Evolutionary conservation across 2,329 filamentous ascomycete genomes (phyloP), one percentile per base, ranked within the genome.

Genomic region (Colletotrichum lini): DNA sequence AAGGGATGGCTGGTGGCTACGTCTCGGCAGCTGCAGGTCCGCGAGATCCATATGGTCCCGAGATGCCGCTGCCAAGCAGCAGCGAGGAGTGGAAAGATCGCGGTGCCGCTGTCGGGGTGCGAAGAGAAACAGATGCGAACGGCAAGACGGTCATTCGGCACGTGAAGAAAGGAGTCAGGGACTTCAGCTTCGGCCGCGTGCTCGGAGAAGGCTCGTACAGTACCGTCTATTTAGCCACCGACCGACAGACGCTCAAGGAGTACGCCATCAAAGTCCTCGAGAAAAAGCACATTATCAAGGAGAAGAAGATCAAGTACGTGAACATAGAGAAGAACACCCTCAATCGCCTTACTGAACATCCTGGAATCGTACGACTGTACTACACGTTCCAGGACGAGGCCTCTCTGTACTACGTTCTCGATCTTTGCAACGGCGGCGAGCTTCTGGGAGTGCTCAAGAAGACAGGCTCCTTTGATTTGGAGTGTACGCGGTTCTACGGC

Each of bases 261-360:
- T 98, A 98, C 79, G 96, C 96, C 35, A 95, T 99, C 83, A 99
- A 99, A 81, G 96, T 99, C 18, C 89, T 99, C 57, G 96, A 99
- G 83, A 99, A 99, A 84, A 91, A 95, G 77, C 96, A 99, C 81
- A 99, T 99, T 79, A 99, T 99, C 86, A 99, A 98, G 83, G 96
- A 99, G 84, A 98, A 98, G 83, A 99, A 99, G 87, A 97, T 99
- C 78, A 99, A 99, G 87, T 99, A 99, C 79, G 96, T 99, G 82
- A 99, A 98, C 82, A 99, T 99, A 77, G 96, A 99, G 82, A 98
- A 98, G 84, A 96, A 99, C 82, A 98, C 96, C 0, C 86, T 99
- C 67, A 99, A 99, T 79, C 92, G 96, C 73, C 86, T 99, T 69
- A 98, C 96, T 4, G 96, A 99, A 74, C 96, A 99, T 78, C 96